These are phyloP conservation scores for Eimeria tenella DNA, from an alignment of 169 alveolate species.

Conservation along the genomic window DNA sequence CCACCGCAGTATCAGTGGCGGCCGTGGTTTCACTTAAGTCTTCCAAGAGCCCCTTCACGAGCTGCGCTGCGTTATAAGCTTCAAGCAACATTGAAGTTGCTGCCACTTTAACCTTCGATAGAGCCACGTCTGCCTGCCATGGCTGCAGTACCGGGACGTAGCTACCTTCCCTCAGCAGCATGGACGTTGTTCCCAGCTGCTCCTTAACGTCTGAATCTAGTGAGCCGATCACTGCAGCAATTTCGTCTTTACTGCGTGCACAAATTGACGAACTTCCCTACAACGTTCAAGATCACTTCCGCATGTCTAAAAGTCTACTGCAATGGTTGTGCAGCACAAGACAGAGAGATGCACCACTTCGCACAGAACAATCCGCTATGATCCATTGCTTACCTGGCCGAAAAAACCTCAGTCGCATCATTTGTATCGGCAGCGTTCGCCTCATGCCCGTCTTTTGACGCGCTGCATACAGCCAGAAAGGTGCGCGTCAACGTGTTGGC, in stretches of 20 bases:
- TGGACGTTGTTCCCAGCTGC: not conserved
- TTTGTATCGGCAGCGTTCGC: not conserved
- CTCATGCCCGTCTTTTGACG: conserved; percentile 18
- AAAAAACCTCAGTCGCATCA: too few relatives aligned
- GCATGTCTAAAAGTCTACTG: too few relatives aligned
- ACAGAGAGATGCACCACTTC: too few relatives aligned
- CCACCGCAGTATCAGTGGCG: not conserved
- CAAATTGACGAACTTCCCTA: too few relatives aligned
- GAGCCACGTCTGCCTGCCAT: conserved; percentile 8
- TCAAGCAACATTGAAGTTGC: conserved; percentile 23
- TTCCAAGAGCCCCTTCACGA: conserved; percentile 26
- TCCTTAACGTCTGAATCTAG: conserved; percentile 15
- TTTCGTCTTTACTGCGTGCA: not conserved
- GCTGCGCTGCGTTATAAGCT: conserved; percentile 47
- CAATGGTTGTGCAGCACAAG: too few relatives aligned
- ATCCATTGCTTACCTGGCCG: too few relatives aligned
- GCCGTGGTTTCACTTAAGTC: conserved; percentile 2
- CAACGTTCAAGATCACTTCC: too few relatives aligned
- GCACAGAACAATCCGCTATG: too few relatives aligned
- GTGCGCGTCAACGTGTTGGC: conserved; percentile 11
- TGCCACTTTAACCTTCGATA: conserved; percentile 29
- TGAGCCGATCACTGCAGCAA: conserved; percentile 3
- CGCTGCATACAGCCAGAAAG: conserved; percentile 24
- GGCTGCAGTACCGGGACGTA: conserved; percentile 36
- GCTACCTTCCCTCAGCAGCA: conserved; percentile 29